Conservation (phyloP, 2,329 filamentous ascomycete species). For the Graphilbum fragrans region DNA sequence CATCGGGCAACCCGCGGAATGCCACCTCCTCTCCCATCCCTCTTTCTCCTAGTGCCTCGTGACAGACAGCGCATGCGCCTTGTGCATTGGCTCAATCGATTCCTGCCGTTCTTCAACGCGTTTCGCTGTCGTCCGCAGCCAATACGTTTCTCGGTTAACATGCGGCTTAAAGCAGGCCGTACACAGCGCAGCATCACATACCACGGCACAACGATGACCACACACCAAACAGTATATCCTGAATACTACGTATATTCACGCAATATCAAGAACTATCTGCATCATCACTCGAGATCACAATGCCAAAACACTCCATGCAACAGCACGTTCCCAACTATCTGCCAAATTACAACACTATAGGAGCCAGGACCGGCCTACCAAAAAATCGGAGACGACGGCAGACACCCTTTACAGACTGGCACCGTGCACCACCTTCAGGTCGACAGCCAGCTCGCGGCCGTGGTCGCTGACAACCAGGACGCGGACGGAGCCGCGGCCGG, state of each 20-base stretch:
- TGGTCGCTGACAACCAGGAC: slow-evolving; percentile 92
- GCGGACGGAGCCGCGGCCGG: slow-evolving; percentile 85
- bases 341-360: not conserved
- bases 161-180: too few species aligned
- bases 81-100: slow-evolving; percentile 1
- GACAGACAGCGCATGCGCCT: slow-evolving; percentile 1
- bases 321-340: not conserved
- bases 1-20: too few species aligned
- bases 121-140: too few species aligned
- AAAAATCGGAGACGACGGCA: not conserved
- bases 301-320: not conserved
- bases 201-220: too few species aligned
- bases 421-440: slow-evolving; percentile 96
- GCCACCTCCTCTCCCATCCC: too few species aligned
- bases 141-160: too few species aligned
- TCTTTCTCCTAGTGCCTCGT: slow-evolving; percentile 1
- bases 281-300: too few species aligned
- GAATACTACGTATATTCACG: too few species aligned
- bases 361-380: not conserved
- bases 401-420: slow-evolving; percentile 43
- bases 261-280: too few species aligned
- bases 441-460: slow-evolving; percentile 88
- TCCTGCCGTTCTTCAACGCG: not conserved
- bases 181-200: too few species aligned
- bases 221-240: too few species aligned